Evolutionary conservation across 2,329 filamentous ascomycete species (phyloP).

Genomic region (Lithohypha guttulata): DNA sequence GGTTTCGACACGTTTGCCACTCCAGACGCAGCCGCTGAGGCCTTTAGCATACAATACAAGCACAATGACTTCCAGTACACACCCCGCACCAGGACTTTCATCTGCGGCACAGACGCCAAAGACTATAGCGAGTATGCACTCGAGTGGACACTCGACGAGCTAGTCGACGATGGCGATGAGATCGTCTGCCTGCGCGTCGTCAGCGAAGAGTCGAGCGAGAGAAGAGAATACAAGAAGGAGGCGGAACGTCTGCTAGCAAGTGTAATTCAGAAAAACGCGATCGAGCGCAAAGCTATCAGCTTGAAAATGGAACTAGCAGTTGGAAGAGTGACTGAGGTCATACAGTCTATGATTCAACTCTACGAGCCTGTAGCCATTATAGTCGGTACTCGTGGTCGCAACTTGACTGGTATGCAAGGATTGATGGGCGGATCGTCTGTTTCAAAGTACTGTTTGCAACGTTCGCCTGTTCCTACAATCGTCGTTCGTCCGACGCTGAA

Average conservation of each 20-base stretch:
- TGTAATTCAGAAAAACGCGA: slow-evolving; percentile 69
- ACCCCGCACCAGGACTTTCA: slow-evolving; percentile 73
- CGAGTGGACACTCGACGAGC: slow-evolving; percentile 82
- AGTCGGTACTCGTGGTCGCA: slow-evolving; percentile 77
- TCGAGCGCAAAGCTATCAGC: slow-evolving; percentile 68
- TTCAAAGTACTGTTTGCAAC: slow-evolving; percentile 88
- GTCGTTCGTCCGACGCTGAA: slow-evolving; percentile 82
- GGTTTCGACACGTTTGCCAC: slow-evolving; percentile 66
- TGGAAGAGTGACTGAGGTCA: slow-evolving; percentile 80
- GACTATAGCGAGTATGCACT: slow-evolving; percentile 86
- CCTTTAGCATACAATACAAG: slow-evolving; percentile 72
- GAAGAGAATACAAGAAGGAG: slow-evolving; percentile 63
- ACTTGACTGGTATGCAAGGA: slow-evolving; percentile 74
- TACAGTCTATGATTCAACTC: slow-evolving; percentile 82
- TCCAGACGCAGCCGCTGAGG: slow-evolving; percentile 57
- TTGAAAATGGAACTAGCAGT: slow-evolving; percentile 78
- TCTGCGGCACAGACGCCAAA: slow-evolving; percentile 84
- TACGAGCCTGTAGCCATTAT: slow-evolving; percentile 87
- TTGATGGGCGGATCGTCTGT: slow-evolving; percentile 80
- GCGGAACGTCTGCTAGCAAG: slow-evolving; percentile 62
- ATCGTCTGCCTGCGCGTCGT: slow-evolving; percentile 78
- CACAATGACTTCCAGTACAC: slow-evolving; percentile 77
- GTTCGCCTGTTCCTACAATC: slow-evolving; percentile 84
- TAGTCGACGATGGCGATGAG: slow-evolving; percentile 88
- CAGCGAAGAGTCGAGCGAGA: slow-evolving; percentile 49